A percentile compares a stretch with the other conserved stretches of the same genome.
phyloP scores from a whole-genome alignment of 2,329 filamentous ascomycete species.

The Sporothrix brasiliensis region DNA sequence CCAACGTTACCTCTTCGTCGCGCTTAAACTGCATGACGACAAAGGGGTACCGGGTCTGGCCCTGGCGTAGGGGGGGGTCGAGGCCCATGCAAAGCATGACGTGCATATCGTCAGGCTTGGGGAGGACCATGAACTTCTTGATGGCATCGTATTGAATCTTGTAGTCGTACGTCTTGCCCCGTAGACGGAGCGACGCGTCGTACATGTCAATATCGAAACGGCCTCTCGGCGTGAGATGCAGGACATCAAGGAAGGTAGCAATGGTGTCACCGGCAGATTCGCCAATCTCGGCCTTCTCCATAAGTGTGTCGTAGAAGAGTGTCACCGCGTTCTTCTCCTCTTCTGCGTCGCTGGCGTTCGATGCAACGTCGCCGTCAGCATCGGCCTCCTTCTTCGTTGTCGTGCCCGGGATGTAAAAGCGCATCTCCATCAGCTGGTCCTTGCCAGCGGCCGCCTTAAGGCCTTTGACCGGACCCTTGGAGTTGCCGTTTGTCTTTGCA shows the following conservation, averaged over 20 bases:
- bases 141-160: constrained; percentile 98
- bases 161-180: constrained; percentile 99
- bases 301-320: constrained; percentile 96
- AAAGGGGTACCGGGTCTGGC: constrained; percentile 96
- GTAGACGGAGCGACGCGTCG: constrained; percentile 92
- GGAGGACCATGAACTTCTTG: constrained; percentile 98
- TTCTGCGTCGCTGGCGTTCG: constrained; percentile 65
- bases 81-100: constrained; percentile 92
- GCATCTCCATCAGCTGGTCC: constrained; percentile 97
- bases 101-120: constrained; percentile 97
- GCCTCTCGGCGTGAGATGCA: constrained; percentile 97
- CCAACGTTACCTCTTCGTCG: constrained; percentile 94
- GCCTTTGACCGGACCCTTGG: constrained; percentile 73
- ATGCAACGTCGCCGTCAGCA: constrained; percentile 66
- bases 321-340: constrained; percentile 95
- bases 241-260: constrained; percentile 92
- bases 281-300: constrained; percentile 98
- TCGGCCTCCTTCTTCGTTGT: constrained; percentile 76
- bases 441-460: constrained; percentile 86
- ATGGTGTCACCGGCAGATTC: constrained; percentile 98
- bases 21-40: constrained; percentile 99
- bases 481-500: constrained; percentile 69
- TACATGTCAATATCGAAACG: constrained; percentile 99
- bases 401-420: constrained; percentile 95
- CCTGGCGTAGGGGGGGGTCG: constrained; percentile 92